A percentile compares a stretch with the other conserved stretches of the same genome.
These are phyloP conservation scores for Phragmites australis DNA, from an alignment of 176 grass and related monocot species.

Conservation along the genomic window DNA sequence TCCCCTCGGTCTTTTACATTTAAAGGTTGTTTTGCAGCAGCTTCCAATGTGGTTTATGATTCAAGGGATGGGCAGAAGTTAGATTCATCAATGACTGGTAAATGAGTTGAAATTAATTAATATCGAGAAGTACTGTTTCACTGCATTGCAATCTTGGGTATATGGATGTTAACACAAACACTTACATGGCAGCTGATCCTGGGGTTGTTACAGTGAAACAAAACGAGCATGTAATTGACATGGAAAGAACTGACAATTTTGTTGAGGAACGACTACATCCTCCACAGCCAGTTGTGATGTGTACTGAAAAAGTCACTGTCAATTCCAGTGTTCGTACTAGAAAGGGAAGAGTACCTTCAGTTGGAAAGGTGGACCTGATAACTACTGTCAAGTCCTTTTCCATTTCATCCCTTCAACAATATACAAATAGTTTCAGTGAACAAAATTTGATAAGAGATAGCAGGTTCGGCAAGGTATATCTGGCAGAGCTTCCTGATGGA, in stretches of 20 bases:
- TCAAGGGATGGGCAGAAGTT: constrained; percentile 35
- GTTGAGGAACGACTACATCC: constrained; percentile 47
- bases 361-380: constrained; percentile 46
- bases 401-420: constrained; percentile 79
- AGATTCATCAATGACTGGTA: constrained; percentile 47
- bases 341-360: constrained; percentile 47
- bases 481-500: constrained; percentile 84
- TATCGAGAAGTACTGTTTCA: background rate
- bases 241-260: constrained; percentile 55
- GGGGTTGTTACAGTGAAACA: constrained; percentile 42
- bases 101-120: constrained; percentile 17
- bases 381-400: constrained; percentile 83
- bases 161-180: constrained; percentile 29
- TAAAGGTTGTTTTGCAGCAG: constrained; percentile 37
- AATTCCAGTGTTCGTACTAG: constrained; percentile 54
- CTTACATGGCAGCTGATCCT: constrained; percentile 37
- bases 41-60: constrained; percentile 36
- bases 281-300: constrained; percentile 25
- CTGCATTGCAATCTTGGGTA: background rate
- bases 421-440: constrained; percentile 84
- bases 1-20: constrained; percentile 26
- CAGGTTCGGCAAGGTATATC: constrained; percentile 74
- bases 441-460: constrained; percentile 87
- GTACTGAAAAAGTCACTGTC: constrained; percentile 45
- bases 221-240: constrained; percentile 68